Base-by-base conservation (phyloP, 2,329 filamentous ascomycete species). In the Cercospora beticola region DNA sequence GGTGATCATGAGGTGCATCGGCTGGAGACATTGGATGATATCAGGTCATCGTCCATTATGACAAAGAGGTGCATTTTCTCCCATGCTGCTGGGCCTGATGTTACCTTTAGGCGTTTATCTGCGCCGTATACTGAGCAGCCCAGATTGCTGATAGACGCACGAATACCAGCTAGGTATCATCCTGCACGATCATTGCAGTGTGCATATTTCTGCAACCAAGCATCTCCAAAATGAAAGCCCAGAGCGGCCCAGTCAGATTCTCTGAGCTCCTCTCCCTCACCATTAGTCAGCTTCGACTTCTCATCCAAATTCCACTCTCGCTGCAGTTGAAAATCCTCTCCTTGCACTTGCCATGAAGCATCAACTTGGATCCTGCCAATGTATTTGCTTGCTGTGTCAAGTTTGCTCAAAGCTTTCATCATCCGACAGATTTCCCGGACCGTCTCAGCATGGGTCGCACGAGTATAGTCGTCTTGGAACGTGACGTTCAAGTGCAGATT, bases 391-490 rank as follows among this genome's bases (percentile, higher is more conserved):
- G 68, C 71, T 16, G 71, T 73, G 21, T 73, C 65, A 18, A 73
- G 60, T 63, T 62, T 65, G 16, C 67, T 64, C 31, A 74, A 49
- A 16, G 60, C 66, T 64, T 73, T 72, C 61, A 74, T 61, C 67
- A 68, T 69, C 2, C 66, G 62, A 30, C 72, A 72, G 10, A 73
- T 70, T 54, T 72, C 71, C 26, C 68, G 64, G 0, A 68, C 62
- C 2, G 72, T 69, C 4, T 52, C 52, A 16, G 70, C 57, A 68
- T 72, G 74, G 6, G 72, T 75, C 10, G 64, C 69, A 0, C 69
- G 69, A 9, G 72, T 74, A 43, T 76, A 74, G 46, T 71, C 33
- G 58, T 76, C 73, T 30, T 71, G 67, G 23, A 75, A 75, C 0
- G 64, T 65, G 3, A 75, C 49, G n/a, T 65, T n/a, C 4, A 76